phyloP scores from a whole-genome alignment of 2,329 filamentous ascomycete species.

The Hawksworthiomyces lignivorus region DNA sequence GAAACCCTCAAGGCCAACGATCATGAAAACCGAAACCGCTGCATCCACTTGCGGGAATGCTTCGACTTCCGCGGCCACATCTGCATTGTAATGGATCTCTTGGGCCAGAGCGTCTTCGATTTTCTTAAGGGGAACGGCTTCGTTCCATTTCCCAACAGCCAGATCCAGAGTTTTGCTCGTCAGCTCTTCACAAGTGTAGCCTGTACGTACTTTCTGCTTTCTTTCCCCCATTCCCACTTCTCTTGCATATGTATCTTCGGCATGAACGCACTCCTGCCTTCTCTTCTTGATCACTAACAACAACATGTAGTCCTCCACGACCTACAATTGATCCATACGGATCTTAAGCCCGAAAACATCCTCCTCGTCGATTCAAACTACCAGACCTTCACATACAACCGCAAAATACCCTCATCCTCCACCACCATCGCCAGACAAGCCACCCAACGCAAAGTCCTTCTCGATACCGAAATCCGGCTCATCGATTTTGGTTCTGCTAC shows the following conservation, averaged over 20 bases:
- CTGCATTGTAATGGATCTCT: constrained; percentile 68
- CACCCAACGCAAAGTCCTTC: constrained; percentile 54
- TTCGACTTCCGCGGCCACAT: constrained; percentile 98
- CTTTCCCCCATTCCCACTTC: neutral
- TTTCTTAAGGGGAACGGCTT: constrained; percentile 94
- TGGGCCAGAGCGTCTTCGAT: constrained; percentile 96
- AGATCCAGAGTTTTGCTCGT: constrained; percentile 93
- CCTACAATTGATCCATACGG: constrained; percentile 92
- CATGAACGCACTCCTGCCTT: too few relatives aligned
- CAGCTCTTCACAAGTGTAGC: constrained; percentile 97
- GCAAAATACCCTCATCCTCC: constrained; percentile 61
- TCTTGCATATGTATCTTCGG: neutral
- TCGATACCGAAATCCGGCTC: constrained; percentile 61
- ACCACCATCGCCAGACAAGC: constrained; percentile 52
- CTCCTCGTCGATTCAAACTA: constrained; percentile 57
- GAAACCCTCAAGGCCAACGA: constrained; percentile 91
- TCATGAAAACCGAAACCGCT: constrained; percentile 84
- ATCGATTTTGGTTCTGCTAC: constrained; percentile 68
- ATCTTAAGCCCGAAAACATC: constrained; percentile 65
- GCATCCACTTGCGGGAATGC: constrained; percentile 92
- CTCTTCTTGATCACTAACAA: too few relatives aligned
- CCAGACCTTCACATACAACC: constrained; percentile 64
- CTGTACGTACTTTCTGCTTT: constrained; percentile 52
- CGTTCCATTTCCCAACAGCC: constrained; percentile 94
- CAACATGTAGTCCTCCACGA: constrained; percentile 91